phyloP scores from a whole-genome alignment of 805 yeast genomes.

The Candida hispaniensis region DNA sequence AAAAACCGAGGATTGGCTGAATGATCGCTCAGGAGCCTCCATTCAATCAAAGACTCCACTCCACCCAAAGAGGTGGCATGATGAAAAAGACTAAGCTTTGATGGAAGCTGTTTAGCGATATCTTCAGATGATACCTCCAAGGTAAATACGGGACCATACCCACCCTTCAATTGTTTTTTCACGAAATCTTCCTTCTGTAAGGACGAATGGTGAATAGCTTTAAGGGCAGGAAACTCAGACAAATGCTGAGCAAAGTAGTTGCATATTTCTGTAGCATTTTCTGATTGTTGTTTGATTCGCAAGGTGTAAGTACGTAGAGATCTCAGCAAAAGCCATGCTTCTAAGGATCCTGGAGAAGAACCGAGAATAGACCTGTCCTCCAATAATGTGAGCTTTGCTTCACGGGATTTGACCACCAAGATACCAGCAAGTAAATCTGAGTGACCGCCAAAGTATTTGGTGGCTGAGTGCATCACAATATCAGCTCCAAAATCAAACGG shows the following conservation, averaged over 20 bases:
- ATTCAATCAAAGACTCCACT: constrained; percentile 79
- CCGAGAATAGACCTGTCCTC: constrained; percentile 65
- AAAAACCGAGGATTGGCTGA: constrained; percentile 46
- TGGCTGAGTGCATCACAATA: constrained; percentile 76
- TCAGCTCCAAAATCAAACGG: constrained; percentile 82
- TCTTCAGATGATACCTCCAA: constrained; percentile 42
- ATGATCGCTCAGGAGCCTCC: constrained; percentile 71
- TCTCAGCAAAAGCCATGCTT: constrained; percentile 61
- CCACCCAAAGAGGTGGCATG: constrained; percentile 95
- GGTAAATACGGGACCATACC: constrained; percentile 67
- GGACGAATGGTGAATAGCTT: constrained; percentile 57
- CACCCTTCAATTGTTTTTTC: constrained; percentile 46
- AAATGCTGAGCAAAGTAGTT: constrained; percentile 43
- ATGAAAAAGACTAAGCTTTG: constrained; percentile 55
- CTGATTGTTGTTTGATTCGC: constrained; percentile 57
- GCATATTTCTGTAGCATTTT: constrained; percentile 52
- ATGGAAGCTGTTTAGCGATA: constrained; percentile 54
- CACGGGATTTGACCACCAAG: constrained; percentile 49
- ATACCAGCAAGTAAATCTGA: constrained; percentile 82
- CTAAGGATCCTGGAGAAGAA: constrained; percentile 68
- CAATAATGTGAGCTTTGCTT: constrained; percentile 37
- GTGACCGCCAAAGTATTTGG: constrained; percentile 94
- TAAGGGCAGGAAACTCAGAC: constrained; percentile 39
- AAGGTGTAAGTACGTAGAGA: constrained; percentile 72
- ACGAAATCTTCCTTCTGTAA: constrained; percentile 64